These are phyloP conservation scores for Emiliania huxleyi DNA, from an alignment of 78 protist species.

Conservation along the genomic window DNA sequence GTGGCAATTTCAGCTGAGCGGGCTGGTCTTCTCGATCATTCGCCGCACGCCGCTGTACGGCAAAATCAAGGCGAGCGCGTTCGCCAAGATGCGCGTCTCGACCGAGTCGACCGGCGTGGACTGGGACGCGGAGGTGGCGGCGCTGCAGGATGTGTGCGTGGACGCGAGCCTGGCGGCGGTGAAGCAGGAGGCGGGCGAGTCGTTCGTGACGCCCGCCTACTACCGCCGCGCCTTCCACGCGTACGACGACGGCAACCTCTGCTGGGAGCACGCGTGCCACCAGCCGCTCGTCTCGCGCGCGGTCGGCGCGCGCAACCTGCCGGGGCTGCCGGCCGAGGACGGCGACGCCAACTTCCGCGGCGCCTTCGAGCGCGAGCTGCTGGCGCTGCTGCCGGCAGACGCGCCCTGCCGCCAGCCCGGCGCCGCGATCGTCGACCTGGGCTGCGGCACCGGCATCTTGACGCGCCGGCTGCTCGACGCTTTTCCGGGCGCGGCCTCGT, in stretches of 20 bases:
- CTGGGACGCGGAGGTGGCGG: no score
- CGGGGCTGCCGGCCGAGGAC: background rate
- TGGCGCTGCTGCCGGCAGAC: no score
- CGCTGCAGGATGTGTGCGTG: no score
- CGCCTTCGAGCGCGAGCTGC: background rate
- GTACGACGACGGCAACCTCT: background rate
- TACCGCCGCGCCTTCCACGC: background rate
- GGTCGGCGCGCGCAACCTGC: slow-evolving; percentile 5
- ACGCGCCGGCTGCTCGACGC: background rate
- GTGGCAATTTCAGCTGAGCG: no score
- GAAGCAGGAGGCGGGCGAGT: no score
- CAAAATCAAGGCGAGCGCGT: no score
- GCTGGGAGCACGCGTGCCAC: background rate
- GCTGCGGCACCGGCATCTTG: slow-evolving; percentile 14
- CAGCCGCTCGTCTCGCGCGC: background rate
- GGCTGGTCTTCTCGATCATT: no score
- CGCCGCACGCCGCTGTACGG: no score
- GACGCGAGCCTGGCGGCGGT: no score
- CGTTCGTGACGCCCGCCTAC: background rate
- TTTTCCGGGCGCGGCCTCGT: background rate
- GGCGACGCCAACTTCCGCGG: background rate
- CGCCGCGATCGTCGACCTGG: background rate
- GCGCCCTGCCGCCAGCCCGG: background rate
- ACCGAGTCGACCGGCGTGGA: no score
- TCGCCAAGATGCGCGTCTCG: no score